A percentile compares a stretch with the other conserved stretches of the same genome.
Evolutionary conservation across 768 basidiomycete genomes (phyloP).

Genomic region (Termitomyces sp.): DNA sequence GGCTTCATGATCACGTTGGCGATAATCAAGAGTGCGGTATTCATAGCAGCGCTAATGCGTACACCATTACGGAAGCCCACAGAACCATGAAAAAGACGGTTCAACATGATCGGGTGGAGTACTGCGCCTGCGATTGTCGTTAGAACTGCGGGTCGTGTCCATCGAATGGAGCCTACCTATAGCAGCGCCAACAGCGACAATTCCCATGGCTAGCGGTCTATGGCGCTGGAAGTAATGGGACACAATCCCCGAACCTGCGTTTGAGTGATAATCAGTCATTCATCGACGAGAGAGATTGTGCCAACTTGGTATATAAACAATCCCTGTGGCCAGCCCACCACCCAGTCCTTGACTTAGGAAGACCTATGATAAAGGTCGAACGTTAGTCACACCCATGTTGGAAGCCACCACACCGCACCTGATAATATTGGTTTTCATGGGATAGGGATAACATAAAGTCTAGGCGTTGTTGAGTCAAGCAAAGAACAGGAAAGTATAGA

Average conservation of each 20-base stretch:
- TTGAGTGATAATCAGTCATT: neutral
- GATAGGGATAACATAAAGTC: conserved; percentile 40
- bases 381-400: conserved; percentile 9
- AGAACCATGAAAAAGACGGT: conserved; percentile 32
- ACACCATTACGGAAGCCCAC: conserved; percentile 36
- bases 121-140: conserved; percentile 34
- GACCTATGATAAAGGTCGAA: conserved; percentile 25
- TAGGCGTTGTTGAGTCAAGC: neutral
- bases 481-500: neutral
- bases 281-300: no score
- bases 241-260: conserved; percentile 28
- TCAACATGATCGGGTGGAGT: conserved; percentile 55
- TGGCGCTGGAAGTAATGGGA: conserved; percentile 44
- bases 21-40: conserved; percentile 24
- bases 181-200: conserved; percentile 21
- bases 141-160: neutral
- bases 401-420: conserved; percentile 20
- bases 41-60: conserved; percentile 31
- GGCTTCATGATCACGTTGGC: conserved; percentile 28
- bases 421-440: conserved; percentile 32
- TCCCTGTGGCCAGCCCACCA: conserved; percentile 37
- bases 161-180: neutral
- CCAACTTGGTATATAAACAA: conserved; percentile 33
- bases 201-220: conserved; percentile 43
- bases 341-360: conserved; percentile 43